Evolutionary conservation across 345 rosid species (phyloP), one percentile per base, ranked within the genome.

Genomic region (Gossypium ekmanianum): DNA sequence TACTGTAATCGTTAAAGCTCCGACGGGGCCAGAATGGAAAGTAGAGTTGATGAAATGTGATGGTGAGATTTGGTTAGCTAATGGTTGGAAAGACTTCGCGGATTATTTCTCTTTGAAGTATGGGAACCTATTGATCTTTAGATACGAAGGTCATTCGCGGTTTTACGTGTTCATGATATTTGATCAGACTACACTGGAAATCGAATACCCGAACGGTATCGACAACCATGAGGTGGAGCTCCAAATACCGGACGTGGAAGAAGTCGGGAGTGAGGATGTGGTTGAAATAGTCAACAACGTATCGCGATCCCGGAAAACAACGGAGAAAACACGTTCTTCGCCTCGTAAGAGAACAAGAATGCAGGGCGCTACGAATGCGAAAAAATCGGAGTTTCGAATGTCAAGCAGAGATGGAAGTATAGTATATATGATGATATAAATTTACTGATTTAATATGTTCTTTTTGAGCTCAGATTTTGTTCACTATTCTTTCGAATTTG

Each of bases 61-160:
- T 17, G 55, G 29, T 44, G 29, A 22, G 39, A 5, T 74, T 22
- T 78, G 70, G 71, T 61, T 78, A 41, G 64, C 52, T 48, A 26
- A 26, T 7, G 77, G 74, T 18, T 78, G 81, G 81, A 18, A n/a
- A 56, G 55, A 58, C 12, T 78, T 78, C 52, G 58, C 44, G 10
- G 65, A 78, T 59, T 59, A 50, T 10, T 27, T 74, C 50, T 68
- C 75, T 6, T 26, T 77, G 47, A n/a, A 27, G 24, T 2, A 20
- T 10, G 64, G 71, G 11, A 17, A 77, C 13, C 27, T 77, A 14
- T 51, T 77, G 24, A 43, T 77, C 14, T 77, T 77, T 27, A 57
- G 26, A 47, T 62, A 71, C 18, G 48, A 17, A 71, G 79, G 79
- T 22, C 44, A 6, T 18, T 61, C 63, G 2, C 34, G 45, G 18